Conservation (phyloP, 1,284 basidiomycete genomes). For the Cryptococcus hybrid region DNA sequence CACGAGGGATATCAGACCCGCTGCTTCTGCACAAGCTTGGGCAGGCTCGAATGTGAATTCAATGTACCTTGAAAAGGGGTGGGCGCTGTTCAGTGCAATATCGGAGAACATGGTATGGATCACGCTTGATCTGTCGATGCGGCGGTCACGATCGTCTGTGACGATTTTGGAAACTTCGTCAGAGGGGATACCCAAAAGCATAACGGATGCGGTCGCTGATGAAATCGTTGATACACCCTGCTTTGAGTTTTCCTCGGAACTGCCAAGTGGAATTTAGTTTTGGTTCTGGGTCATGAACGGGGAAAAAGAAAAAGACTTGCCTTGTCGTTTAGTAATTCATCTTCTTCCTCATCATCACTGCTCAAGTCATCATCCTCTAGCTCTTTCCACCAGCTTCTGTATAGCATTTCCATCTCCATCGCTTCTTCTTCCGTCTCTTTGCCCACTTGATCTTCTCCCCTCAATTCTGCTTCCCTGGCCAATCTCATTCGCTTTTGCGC, state of each 20-base stretch:
- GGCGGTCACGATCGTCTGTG: background rate
- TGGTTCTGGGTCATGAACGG: background rate
- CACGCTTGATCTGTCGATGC: background rate
- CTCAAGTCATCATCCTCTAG: constrained; percentile 6
- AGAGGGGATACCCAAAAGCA: constrained; percentile 31
- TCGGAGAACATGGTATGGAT: constrained; percentile 10
- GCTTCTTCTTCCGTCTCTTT: constrained; percentile 2
- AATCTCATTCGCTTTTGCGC: constrained; percentile 1
- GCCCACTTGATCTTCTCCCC: constrained; percentile 4
- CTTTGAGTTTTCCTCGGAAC: constrained; percentile 15
- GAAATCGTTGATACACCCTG: constrained; percentile 20
- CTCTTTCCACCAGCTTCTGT: constrained; percentile 6
- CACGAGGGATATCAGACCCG: constrained; percentile 7
- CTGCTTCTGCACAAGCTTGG: background rate
- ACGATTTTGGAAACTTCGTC: constrained; percentile 27
- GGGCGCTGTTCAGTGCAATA: constrained; percentile 3
- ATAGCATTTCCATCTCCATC: constrained; percentile 4
- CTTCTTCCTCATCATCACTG: constrained; percentile 4
- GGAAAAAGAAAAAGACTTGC: constrained; percentile 1
- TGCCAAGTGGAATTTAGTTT: background rate
- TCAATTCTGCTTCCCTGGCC: constrained; percentile 6
- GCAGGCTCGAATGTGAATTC: background rate
- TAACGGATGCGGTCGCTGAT: constrained; percentile 19
- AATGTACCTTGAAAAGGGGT: constrained; percentile 4
- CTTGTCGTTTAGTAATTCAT: constrained; percentile 4